A percentile compares a stretch with the other conserved stretches of the same genome.
These are phyloP conservation scores for Catenaria anguillulae DNA, from an alignment of 371 early-diverging fungal species.

Conservation along the genomic window DNA sequence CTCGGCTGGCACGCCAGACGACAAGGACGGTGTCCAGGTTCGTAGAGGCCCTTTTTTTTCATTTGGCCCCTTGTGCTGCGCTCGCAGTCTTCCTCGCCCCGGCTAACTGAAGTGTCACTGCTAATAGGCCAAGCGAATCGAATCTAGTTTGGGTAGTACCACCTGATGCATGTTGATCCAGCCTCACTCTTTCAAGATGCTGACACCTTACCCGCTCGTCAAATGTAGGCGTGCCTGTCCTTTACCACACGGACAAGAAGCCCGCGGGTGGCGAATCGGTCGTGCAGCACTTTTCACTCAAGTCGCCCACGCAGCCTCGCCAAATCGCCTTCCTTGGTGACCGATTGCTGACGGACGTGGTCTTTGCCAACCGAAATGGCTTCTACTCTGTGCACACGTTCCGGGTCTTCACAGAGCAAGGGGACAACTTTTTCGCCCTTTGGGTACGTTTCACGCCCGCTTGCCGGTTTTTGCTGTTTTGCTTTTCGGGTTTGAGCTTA, in stretches of 20 bases:
- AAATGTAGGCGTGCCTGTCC: slow-evolving; percentile 17
- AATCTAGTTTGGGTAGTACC: too few relatives aligned
- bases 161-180: too few relatives aligned
- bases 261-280: slow-evolving; percentile 58
- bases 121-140: too few relatives aligned
- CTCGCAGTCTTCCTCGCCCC: too few relatives aligned
- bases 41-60: slow-evolving; percentile 7
- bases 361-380: slow-evolving; percentile 65
- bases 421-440: slow-evolving; percentile 64
- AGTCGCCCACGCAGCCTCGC: slow-evolving; percentile 10
- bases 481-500: background rate
- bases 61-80: too few relatives aligned
- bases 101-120: too few relatives aligned
- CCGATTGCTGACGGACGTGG: slow-evolving; percentile 70
- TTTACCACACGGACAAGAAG: slow-evolving; percentile 39
- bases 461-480: background rate
- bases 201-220: too few relatives aligned
- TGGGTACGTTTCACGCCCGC: slow-evolving; percentile 18
- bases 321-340: slow-evolving; percentile 73
- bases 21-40: slow-evolving; percentile 21
- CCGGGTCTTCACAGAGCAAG: slow-evolving; percentile 51
- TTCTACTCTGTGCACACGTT: slow-evolving; percentile 53
- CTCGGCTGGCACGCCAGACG: slow-evolving; percentile 79
- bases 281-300: slow-evolving; percentile 18
- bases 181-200: too few relatives aligned